phyloP scores from a whole-genome alignment of 1,139 yeast species.

The Sugiyamaella neomexicana region DNA sequence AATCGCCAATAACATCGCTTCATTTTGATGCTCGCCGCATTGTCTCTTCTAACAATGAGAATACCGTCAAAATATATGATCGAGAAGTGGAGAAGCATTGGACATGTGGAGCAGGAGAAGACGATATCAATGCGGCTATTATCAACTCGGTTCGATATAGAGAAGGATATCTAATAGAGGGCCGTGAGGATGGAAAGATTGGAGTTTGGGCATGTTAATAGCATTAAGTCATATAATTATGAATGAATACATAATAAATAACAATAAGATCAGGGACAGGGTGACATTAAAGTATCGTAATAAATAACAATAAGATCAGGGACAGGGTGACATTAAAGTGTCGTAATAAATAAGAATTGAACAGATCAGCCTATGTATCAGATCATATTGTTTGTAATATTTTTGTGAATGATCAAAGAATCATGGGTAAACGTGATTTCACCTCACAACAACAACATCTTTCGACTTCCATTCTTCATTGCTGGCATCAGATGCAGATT shows the following conservation, averaged over 20 bases:
- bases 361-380: no score
- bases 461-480: constrained; percentile 20
- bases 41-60: constrained; percentile 52
- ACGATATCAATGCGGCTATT: constrained; percentile 35
- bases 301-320: not conserved
- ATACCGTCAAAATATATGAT: constrained; percentile 56
- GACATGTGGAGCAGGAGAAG: constrained; percentile 49
- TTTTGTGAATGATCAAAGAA: no score
- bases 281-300: not conserved
- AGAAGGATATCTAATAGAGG: constrained; percentile 65
- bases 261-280: not conserved
- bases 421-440: no score
- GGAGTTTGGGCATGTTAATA: constrained; percentile 58
- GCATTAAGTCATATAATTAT: not conserved
- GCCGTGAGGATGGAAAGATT: constrained; percentile 56
- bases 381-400: no score
- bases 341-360: not conserved
- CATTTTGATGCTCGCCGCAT: constrained; percentile 58
- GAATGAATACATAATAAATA: not conserved
- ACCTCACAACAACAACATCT: constrained; percentile 19
- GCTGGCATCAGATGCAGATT: constrained; percentile 12
- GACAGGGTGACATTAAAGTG: not conserved
- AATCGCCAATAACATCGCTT: constrained; percentile 51
- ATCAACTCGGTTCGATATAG: constrained; percentile 51
- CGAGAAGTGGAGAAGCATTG: constrained; percentile 54